Conservation (phyloP, 2,329 filamentous ascomycete genomes). For the Fusarium bactridioides region DNA sequence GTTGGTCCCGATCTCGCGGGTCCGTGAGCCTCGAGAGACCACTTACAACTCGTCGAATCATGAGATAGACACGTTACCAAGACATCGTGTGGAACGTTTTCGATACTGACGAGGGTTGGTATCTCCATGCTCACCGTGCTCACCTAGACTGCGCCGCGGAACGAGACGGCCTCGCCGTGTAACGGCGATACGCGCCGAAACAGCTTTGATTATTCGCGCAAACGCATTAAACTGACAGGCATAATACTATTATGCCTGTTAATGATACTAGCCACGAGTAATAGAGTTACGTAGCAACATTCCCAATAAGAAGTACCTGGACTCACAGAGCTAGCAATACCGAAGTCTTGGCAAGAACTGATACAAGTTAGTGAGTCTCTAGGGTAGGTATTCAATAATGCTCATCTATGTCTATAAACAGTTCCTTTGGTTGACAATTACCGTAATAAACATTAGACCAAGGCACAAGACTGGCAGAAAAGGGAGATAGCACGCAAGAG, state of each 20-base stretch:
- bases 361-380: not conserved
- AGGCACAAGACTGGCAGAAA: not conserved
- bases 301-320: not conserved
- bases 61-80: constrained; percentile 35
- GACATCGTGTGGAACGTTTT: constrained; percentile 35
- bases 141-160: constrained; percentile 30
- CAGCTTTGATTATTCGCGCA: constrained; percentile 31
- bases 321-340: not conserved
- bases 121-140: constrained; percentile 26
- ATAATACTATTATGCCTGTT: not conserved
- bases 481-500: not conserved
- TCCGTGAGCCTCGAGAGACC: constrained; percentile 1
- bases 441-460: not conserved
- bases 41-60: constrained; percentile 28
- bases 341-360: not conserved
- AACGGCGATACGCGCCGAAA: constrained; percentile 3
- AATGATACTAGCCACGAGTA: not conserved
- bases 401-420: not conserved
- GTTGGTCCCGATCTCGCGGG: constrained; percentile 36
- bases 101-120: not conserved
- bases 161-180: constrained; percentile 27
- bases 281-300: not conserved
- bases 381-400: not conserved
- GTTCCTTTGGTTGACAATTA: not conserved
- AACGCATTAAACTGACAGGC: not conserved